These are phyloP conservation scores for Clonostachys rosea DNA, from an alignment of 2,329 filamentous ascomycete genomes.

Conservation along the genomic window DNA sequence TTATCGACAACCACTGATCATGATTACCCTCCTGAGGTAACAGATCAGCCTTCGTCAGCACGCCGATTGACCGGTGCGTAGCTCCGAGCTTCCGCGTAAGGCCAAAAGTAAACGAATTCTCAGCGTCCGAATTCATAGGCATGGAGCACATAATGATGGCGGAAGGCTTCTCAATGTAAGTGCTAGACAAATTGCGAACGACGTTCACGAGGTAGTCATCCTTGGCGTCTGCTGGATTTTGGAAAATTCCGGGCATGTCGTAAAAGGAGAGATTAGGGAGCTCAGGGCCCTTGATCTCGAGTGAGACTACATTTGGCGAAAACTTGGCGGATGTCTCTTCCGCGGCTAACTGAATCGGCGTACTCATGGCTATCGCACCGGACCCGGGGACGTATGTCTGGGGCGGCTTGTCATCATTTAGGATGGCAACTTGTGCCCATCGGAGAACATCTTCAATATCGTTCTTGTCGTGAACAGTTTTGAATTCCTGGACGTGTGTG, in stretches of 20 bases:
- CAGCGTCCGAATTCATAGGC: slow-evolving; percentile 73
- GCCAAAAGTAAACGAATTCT: slow-evolving; percentile 67
- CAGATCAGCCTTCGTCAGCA: slow-evolving; percentile 82
- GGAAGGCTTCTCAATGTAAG: slow-evolving; percentile 65
- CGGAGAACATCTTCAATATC: slow-evolving; percentile 64
- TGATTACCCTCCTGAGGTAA: slow-evolving; percentile 44
- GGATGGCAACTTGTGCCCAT: slow-evolving; percentile 72
- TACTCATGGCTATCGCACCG: slow-evolving; percentile 31
- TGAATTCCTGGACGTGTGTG: slow-evolving; percentile 51
- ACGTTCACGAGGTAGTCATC: slow-evolving; percentile 68
- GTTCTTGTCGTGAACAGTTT: slow-evolving; percentile 52
- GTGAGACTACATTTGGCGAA: slow-evolving; percentile 73
- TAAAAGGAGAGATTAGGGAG: slow-evolving; percentile 77
- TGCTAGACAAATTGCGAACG: slow-evolving; percentile 63
- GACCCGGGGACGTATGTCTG: slow-evolving; percentile 49
- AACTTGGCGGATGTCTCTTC: slow-evolving; percentile 58
- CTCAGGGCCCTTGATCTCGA: slow-evolving; percentile 68
- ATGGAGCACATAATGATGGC: slow-evolving; percentile 75
- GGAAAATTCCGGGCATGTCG: slow-evolving; percentile 80
- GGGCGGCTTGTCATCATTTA: slow-evolving; percentile 59
- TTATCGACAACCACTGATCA: slow-evolving; percentile 57
- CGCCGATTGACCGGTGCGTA: slow-evolving; percentile 59
- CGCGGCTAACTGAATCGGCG: slow-evolving; percentile 23
- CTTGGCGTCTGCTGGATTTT: slow-evolving; percentile 57
- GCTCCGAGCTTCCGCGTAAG: slow-evolving; percentile 57